A percentile compares a stretch with the other conserved stretches of the same genome.
Evolutionary conservation across 2,329 filamentous ascomycete species (phyloP).

Genomic region (Paramyrothecium roridum): DNA sequence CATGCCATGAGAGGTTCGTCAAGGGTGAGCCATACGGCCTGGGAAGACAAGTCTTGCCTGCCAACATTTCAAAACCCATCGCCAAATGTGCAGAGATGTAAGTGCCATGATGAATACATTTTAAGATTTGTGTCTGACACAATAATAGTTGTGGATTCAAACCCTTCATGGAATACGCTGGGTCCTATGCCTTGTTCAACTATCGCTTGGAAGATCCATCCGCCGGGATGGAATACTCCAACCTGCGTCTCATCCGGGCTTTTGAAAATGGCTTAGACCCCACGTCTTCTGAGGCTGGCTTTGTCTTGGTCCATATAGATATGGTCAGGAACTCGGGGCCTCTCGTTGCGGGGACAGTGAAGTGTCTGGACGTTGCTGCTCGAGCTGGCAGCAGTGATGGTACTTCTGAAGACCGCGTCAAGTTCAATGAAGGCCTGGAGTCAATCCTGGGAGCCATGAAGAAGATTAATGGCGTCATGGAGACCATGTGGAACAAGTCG

Average conservation of each 20-base stretch:
- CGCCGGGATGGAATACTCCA: slow-evolving; percentile 57
- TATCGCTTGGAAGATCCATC: slow-evolving; percentile 58
- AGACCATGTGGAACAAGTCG: slow-evolving; percentile 88
- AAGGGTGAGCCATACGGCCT: slow-evolving; percentile 76
- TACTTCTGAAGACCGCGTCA: slow-evolving; percentile 37
- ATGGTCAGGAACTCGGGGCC: slow-evolving; percentile 87
- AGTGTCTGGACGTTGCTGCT: slow-evolving; percentile 56
- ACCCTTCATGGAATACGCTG: slow-evolving; percentile 53
- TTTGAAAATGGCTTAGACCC: slow-evolving; percentile 90
- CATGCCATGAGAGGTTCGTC: slow-evolving; percentile 74
- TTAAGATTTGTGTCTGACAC: background rate
- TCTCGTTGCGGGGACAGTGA: slow-evolving; percentile 69
- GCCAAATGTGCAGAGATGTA: slow-evolving; percentile 82
- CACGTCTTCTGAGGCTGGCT: slow-evolving; percentile 85
- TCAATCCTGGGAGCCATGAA: slow-evolving; percentile 56
- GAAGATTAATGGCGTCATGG: slow-evolving; percentile 77
- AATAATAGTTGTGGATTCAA: slow-evolving; percentile 64
- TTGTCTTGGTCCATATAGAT: slow-evolving; percentile 92
- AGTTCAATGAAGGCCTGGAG: slow-evolving; percentile 63
- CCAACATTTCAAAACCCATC: slow-evolving; percentile 75
- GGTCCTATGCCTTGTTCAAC: slow-evolving; percentile 67
- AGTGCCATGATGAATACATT: slow-evolving; percentile 34
- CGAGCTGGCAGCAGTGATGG: slow-evolving; percentile 21
- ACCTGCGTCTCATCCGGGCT: slow-evolving; percentile 81
- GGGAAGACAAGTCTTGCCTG: slow-evolving; percentile 69